Percentiles rank a stretch among this genome's conserved stretches.
Conservation (phyloP, 768 basidiomycete genomes). For the Omphalotus guepiniiformis region DNA sequence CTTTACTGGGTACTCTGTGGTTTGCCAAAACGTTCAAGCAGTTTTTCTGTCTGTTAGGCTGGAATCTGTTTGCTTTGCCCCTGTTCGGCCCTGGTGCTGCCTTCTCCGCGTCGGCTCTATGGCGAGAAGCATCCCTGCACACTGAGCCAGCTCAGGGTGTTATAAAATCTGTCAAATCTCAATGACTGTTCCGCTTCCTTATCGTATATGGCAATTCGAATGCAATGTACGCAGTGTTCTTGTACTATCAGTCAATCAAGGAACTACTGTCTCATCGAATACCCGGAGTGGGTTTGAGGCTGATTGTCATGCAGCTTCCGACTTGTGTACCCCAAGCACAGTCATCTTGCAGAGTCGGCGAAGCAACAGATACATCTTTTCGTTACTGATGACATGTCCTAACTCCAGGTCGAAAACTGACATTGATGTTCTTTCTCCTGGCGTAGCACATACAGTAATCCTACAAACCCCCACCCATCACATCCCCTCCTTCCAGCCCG, state of each 20-base stretch:
- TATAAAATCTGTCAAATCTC: too few species aligned
- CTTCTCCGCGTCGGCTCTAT: conserved; percentile 41
- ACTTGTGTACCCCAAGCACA: background rate
- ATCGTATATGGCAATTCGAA: too few species aligned
- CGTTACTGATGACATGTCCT: background rate
- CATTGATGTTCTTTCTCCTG: too few species aligned
- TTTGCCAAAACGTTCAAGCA: conserved; percentile 32
- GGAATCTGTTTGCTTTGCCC: conserved; percentile 39
- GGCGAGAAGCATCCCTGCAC: conserved; percentile 40
- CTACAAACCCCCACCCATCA: too few species aligned
- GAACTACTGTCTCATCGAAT: too few species aligned
- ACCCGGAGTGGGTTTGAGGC: too few species aligned
- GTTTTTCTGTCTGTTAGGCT: conserved; percentile 30
- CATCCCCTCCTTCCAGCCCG: conserved; percentile 32
- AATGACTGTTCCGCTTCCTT: too few species aligned
- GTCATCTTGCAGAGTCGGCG: background rate
- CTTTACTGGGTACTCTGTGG: conserved; percentile 46
- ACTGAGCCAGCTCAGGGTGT: background rate
- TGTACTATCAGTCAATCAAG: too few species aligned
- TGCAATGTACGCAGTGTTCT: too few species aligned
- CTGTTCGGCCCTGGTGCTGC: conserved; percentile 50
- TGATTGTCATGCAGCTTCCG: too few species aligned
- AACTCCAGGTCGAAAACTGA: too few species aligned
- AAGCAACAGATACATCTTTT: background rate
- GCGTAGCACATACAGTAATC: too few species aligned